Conservation (phyloP, 805 yeast species). For the Schizosaccharomyces cryophilus region DNA sequence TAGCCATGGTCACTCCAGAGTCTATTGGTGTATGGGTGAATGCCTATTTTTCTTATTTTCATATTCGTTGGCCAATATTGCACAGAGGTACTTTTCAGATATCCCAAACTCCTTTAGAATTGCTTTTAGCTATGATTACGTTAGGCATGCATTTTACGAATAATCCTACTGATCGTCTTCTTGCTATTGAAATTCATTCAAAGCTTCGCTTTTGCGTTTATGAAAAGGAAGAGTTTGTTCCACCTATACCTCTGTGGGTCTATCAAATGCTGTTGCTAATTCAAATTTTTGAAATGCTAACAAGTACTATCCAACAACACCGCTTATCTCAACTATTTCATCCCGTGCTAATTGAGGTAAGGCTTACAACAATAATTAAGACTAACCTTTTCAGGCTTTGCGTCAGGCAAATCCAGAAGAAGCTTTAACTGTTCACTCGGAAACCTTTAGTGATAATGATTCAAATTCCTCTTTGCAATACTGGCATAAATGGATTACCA, state of each 20-base stretch:
- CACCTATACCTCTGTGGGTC: neutral
- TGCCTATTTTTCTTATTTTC: neutral
- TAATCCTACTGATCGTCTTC: neutral
- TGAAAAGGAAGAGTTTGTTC: neutral
- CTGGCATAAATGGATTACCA: neutral
- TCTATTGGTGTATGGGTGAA: neutral
- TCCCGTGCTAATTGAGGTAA: slow-evolving; percentile 4
- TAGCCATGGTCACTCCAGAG: neutral
- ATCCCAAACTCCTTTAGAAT: neutral
- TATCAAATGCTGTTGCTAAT: neutral
- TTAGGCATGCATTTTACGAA: neutral
- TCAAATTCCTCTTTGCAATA: neutral
- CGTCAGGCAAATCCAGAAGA: neutral
- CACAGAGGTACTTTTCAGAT: neutral
- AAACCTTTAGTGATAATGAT: neutral
- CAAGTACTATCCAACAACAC: slow-evolving; percentile 90
- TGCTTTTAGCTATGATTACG: neutral
- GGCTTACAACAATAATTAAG: neutral
- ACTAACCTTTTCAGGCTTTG: neutral
- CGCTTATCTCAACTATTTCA: slow-evolving; percentile 94
- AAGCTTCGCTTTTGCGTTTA: neutral
- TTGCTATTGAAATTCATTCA: neutral
- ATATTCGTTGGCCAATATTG: neutral
- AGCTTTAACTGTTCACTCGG: neutral
- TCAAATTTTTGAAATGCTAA: slow-evolving; percentile 47